phyloP scores from a whole-genome alignment of 495 filamentous ascomycete genomes.

The Neurospora tetrasperma region DNA sequence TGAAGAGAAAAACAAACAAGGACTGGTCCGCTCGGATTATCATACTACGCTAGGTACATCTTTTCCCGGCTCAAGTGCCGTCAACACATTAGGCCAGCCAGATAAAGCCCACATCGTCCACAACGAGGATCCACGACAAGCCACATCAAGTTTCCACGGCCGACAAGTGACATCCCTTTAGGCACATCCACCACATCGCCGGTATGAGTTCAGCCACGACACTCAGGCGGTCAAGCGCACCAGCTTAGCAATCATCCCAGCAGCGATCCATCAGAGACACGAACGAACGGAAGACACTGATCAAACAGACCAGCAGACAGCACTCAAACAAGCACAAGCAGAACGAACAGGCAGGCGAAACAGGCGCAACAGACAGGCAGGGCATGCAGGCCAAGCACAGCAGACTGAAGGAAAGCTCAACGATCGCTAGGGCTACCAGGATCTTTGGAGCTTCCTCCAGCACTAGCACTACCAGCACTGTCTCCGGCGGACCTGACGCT shows the following conservation, averaged over 20 bases:
- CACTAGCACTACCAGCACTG: constrained; percentile 5
- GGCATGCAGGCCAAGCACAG: background rate
- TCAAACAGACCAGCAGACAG: background rate
- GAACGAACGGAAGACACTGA: background rate
- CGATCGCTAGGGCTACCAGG: constrained; percentile 20
- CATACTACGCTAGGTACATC: background rate
- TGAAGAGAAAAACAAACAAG: background rate
- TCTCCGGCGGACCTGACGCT: constrained; percentile 28
- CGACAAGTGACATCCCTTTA: background rate
- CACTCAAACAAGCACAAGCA: constrained; percentile 1
- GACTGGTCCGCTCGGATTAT: background rate
- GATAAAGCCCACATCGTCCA: background rate
- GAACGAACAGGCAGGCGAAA: background rate
- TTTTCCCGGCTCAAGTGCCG: background rate
- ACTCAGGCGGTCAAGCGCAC: background rate
- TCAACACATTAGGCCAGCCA: background rate
- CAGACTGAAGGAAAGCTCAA: background rate
- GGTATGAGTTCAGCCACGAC: background rate
- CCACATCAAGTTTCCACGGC: too few species aligned
- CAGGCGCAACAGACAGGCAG: background rate
- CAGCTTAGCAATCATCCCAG: background rate
- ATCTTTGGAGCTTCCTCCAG: constrained; percentile 18
- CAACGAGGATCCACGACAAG: background rate
- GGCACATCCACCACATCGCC: background rate
- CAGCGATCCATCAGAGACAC: background rate